Conservation (phyloP, 2,329 filamentous ascomycete genomes). For the Fusarium sp. region DNA sequence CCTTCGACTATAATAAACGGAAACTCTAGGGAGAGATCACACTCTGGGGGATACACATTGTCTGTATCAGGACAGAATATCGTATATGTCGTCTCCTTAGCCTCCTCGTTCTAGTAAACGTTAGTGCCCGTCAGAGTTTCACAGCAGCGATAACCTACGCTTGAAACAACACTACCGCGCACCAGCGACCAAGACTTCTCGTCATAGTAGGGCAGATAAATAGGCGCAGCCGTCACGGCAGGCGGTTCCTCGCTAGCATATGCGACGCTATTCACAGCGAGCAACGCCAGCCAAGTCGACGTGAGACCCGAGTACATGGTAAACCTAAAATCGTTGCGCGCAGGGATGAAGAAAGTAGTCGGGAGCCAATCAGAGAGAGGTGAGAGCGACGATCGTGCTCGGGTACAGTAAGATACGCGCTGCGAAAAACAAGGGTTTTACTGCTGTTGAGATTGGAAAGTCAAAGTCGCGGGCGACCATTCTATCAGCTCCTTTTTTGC, state of each 20-base stretch:
- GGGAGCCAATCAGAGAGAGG: slow-evolving; percentile 19
- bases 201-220: slow-evolving; percentile 61
- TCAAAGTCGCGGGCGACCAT: slow-evolving; percentile 10
- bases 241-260: slow-evolving; percentile 40
- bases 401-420: background rate
- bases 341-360: slow-evolving; percentile 21
- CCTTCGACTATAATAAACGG: slow-evolving; percentile 64
- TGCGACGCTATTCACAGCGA: slow-evolving; percentile 46
- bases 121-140: background rate
- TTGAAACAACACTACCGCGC: slow-evolving; percentile 61
- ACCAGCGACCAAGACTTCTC: slow-evolving; percentile 59
- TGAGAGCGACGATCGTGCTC: slow-evolving; percentile 5
- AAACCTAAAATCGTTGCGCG: slow-evolving; percentile 3
- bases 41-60: slow-evolving; percentile 56
- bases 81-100: slow-evolving; percentile 60
- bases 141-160: slow-evolving; percentile 50
- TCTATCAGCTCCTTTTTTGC: slow-evolving; percentile 26
- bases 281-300: slow-evolving; percentile 44
- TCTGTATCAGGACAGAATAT: slow-evolving; percentile 62
- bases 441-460: background rate
- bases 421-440: slow-evolving; percentile 15
- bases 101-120: slow-evolving; percentile 45
- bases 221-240: slow-evolving; percentile 58
- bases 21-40: slow-evolving; percentile 61
- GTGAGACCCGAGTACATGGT: slow-evolving; percentile 33